These are phyloP conservation scores for Saposhnikovia divaricata DNA, from an alignment of 129 eudicot species.

Conservation along the genomic window DNA sequence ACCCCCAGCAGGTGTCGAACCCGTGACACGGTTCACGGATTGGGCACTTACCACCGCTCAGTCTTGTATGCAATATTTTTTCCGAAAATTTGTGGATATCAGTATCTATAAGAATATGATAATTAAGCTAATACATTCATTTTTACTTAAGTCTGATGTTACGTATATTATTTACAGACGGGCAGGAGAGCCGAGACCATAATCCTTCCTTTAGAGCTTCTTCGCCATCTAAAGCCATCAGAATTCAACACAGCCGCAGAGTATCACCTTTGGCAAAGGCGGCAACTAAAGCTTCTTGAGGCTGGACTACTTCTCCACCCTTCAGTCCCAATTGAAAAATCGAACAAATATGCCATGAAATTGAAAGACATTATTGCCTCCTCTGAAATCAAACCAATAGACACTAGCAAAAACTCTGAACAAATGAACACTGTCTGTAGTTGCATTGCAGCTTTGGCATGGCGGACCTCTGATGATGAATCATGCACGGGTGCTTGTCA, in stretches of 20 bases:
- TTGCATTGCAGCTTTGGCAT: constrained; percentile 59
- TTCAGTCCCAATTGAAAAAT: constrained; percentile 41
- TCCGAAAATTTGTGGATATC: too few relatives aligned
- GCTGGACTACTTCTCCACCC: constrained; percentile 78
- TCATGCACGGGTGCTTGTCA: constrained; percentile 52
- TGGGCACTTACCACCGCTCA: too few relatives aligned
- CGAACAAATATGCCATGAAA: constrained; percentile 26
- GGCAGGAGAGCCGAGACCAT: constrained; percentile 92
- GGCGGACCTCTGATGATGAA: constrained; percentile 46
- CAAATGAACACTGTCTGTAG: constrained; percentile 53
- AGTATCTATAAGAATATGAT: too few relatives aligned
- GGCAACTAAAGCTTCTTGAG: constrained; percentile 73
- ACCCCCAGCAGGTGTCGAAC: too few relatives aligned
- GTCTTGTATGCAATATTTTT: too few relatives aligned
- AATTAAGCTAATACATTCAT: background rate
- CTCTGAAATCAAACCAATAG: constrained; percentile 39
- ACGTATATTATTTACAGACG: constrained; percentile 27
- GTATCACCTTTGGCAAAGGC: constrained; percentile 80
- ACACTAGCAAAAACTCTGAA: constrained; percentile 67
- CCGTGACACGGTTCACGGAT: too few relatives aligned
- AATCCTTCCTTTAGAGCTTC: constrained; percentile 79
- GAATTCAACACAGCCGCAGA: constrained; percentile 59
- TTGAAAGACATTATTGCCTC: constrained; percentile 40
- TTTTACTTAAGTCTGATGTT: background rate
- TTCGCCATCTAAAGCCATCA: constrained; percentile 78